These are phyloP conservation scores for Ceratobasidium sp. DNA, from an alignment of 1,284 basidiomycete genomes.

Conservation along the genomic window DNA sequence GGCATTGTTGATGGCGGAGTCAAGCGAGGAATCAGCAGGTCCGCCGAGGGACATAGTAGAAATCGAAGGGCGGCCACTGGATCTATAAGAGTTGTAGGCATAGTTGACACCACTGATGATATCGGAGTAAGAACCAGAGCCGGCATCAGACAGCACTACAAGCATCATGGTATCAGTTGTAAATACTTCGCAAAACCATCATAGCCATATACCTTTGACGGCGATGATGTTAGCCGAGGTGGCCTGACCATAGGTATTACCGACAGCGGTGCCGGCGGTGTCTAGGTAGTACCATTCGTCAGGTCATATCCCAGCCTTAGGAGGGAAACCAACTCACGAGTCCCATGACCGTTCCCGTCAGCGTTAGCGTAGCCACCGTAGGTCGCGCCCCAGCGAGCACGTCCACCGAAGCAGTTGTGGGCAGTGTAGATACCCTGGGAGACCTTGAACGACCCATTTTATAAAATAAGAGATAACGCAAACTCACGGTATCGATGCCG, in stretches of 20 bases:
- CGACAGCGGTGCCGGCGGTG: slow-evolving; percentile 62
- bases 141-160: slow-evolving; percentile 88
- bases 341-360: slow-evolving; percentile 49
- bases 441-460: neutral
- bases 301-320: neutral
- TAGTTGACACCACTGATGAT: slow-evolving; percentile 86
- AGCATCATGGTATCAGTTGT: neutral
- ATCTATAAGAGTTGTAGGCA: slow-evolving; percentile 73
- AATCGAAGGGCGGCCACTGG: slow-evolving; percentile 43
- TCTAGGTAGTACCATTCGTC: neutral
- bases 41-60: slow-evolving; percentile 49
- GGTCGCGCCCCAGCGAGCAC: slow-evolving; percentile 68
- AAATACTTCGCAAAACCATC: neutral
- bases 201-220: slow-evolving; percentile 73
- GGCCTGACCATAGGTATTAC: slow-evolving; percentile 89
- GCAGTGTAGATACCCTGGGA: slow-evolving; percentile 66
- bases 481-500: slow-evolving; percentile 45
- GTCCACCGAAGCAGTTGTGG: slow-evolving; percentile 71
- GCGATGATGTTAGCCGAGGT: slow-evolving; percentile 94
- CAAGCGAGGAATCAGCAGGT: slow-evolving; percentile 44
- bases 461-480: neutral
- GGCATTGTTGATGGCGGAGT: slow-evolving; percentile 57
- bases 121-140: slow-evolving; percentile 95
- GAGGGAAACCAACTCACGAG: slow-evolving; percentile 30
- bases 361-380: slow-evolving; percentile 57